phyloP scores from a whole-genome alignment of 345 rosid genomes.

The Syzygium grande region DNA sequence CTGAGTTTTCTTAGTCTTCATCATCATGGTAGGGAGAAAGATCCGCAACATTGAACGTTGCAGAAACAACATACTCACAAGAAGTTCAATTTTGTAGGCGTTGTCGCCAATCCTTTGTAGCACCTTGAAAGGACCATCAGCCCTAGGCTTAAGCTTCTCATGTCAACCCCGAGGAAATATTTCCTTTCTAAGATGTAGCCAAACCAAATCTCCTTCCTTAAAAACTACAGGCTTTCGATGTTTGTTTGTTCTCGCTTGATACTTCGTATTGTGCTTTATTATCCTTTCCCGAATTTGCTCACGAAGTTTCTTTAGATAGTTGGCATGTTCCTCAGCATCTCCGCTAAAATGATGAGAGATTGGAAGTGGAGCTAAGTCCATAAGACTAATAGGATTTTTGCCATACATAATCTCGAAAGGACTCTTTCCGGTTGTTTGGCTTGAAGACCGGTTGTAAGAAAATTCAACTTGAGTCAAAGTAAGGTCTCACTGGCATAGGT shows the following conservation, averaged over 20 bases:
- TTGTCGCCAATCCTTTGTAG: background rate
- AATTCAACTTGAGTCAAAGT: background rate
- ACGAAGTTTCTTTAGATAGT: background rate
- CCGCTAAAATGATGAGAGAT: background rate
- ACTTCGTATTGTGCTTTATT: background rate
- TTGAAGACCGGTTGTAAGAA: background rate
- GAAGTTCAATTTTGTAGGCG: background rate
- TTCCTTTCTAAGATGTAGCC: background rate
- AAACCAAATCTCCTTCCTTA: background rate
- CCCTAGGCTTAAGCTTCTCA: background rate
- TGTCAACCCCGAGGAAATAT: background rate
- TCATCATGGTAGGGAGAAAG: background rate
- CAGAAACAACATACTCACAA: background rate
- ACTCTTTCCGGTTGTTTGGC: background rate
- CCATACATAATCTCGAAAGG: background rate
- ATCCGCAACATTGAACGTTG: background rate
- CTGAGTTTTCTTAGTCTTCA: background rate
- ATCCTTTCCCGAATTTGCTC: background rate
- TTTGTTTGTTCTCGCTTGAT: background rate
- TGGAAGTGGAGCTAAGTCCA: background rate
- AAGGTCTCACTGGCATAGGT: background rate
- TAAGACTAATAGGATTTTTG: background rate
- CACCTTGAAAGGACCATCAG: background rate
- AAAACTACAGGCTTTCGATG: fast-evolving
- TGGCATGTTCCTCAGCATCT: background rate